Evolutionary conservation across 305 asterid genomes (phyloP).

Genomic region (Fraxinus platypoda): DNA sequence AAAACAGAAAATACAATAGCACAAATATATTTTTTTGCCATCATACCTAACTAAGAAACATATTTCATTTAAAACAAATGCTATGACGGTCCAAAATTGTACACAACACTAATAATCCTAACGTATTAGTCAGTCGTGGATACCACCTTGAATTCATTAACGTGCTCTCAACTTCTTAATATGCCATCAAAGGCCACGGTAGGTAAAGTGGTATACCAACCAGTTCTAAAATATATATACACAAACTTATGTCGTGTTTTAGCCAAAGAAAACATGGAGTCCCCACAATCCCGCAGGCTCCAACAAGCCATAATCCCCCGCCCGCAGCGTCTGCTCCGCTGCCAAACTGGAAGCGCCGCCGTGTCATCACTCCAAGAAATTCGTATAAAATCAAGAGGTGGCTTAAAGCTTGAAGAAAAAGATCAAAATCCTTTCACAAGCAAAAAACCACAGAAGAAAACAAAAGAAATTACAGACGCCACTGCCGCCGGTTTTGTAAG

Average conservation of each 20-base stretch:
- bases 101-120: not conserved
- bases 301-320: conserved; percentile 17
- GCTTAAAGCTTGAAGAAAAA: conserved; percentile 10
- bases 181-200: not conserved
- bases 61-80: not conserved
- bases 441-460: conserved; percentile 28
- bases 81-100: not conserved
- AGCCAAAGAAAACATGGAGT: conserved; percentile 35
- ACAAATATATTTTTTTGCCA: too few relatives aligned
- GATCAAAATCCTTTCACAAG: not conserved
- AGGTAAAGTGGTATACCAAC: not conserved
- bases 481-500: conserved; percentile 26
- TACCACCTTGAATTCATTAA: conserved; percentile 25
- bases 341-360: conserved; percentile 39
- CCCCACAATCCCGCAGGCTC: conserved; percentile 27
- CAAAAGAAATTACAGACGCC: conserved; percentile 19
- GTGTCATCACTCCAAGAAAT: not conserved
- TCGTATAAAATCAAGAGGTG: conserved; percentile 5
- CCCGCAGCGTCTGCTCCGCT: conserved; percentile 25
- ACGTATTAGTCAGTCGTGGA: conserved; percentile 23
- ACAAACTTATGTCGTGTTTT: not conserved
- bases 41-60: too few relatives aligned
- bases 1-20: too few relatives aligned
- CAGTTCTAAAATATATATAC: not conserved
- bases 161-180: conserved; percentile 22